These are phyloP conservation scores for Forsythia viridissima DNA, from an alignment of 257 asterid genomes.

Conservation along the genomic window DNA sequence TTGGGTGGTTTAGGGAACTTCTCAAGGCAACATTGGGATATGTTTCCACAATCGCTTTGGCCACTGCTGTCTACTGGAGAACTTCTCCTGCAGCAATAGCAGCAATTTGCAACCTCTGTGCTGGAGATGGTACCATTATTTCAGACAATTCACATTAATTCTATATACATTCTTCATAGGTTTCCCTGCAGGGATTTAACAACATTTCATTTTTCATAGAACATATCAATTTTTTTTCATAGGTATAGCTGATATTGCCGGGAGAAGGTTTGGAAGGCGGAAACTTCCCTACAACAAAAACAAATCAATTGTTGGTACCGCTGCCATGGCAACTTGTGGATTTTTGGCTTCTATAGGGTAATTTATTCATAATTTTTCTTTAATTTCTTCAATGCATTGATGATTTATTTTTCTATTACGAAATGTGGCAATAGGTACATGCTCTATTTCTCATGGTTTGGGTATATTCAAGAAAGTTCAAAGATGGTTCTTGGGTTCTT, in stretches of 20 bases:
- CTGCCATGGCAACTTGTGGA: constrained; percentile 54
- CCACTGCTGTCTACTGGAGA: constrained; percentile 53
- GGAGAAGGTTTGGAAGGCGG: constrained; percentile 48
- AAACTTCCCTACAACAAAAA: constrained; percentile 59
- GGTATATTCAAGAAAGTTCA: constrained; percentile 41
- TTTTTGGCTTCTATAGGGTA: constrained; percentile 56
- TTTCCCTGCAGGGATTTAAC: neutral
- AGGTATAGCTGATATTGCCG: constrained; percentile 61
- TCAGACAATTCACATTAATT: neutral
- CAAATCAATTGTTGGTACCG: constrained; percentile 54
- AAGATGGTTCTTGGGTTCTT: constrained; percentile 44
- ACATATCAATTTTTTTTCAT: neutral
- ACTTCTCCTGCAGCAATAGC: constrained; percentile 59
- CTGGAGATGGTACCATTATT: constrained; percentile 58
- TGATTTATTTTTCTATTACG: constrained; percentile 2
- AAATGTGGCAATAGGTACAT: constrained; percentile 38
- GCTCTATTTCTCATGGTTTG: constrained; percentile 55
- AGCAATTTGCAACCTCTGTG: constrained; percentile 55
- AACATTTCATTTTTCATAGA: neutral
- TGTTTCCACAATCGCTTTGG: constrained; percentile 36
- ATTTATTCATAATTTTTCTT: neutral
- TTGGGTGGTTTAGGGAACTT: constrained; percentile 43
- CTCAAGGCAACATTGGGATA: constrained; percentile 49
- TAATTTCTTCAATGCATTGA: neutral
- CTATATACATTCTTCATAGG: neutral